phyloP scores from a whole-genome alignment of 495 filamentous ascomycete species.

The Niebla homalea region DNA sequence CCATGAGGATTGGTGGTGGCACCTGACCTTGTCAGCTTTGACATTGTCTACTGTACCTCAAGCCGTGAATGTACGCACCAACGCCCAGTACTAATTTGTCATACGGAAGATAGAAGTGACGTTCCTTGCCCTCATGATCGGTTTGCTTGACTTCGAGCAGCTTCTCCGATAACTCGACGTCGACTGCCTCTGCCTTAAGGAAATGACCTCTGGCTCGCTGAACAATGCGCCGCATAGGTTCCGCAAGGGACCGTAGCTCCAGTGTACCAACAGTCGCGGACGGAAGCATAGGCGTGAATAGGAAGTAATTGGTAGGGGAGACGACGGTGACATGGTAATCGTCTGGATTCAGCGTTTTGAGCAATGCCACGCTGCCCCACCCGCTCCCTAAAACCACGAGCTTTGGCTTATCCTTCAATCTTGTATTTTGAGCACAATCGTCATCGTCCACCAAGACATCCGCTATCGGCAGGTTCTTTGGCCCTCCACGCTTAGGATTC shows the following conservation, averaged over 20 bases:
- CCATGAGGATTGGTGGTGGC: constrained; percentile 91
- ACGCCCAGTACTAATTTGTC: constrained; percentile 96
- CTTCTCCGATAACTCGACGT: constrained; percentile 83
- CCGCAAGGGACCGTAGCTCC: constrained; percentile 77
- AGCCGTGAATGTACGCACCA: constrained; percentile 36
- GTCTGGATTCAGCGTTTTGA: constrained; percentile 80
- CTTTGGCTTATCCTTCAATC: constrained; percentile 71
- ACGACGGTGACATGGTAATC: constrained; percentile 93
- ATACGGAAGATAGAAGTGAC: constrained; percentile 88
- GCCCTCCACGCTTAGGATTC: constrained; percentile 69
- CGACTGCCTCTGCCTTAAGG: constrained; percentile 68
- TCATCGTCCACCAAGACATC: constrained; percentile 80
- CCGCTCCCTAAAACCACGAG: constrained; percentile 89
- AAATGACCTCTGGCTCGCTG: constrained; percentile 72
- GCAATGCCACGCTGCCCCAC: constrained; percentile 84
- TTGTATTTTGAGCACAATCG: constrained; percentile 52
- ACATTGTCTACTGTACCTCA: background rate
- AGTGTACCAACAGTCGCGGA: constrained; percentile 93
- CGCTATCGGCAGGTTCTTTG: constrained; percentile 90
- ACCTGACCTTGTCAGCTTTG: constrained; percentile 31
- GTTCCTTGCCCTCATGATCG: constrained; percentile 53
- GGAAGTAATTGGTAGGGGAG: constrained; percentile 87
- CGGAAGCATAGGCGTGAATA: constrained; percentile 96
- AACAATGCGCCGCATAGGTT: constrained; percentile 81
- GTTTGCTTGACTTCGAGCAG: constrained; percentile 73